Base-by-base conservation (phyloP, 805 yeast species). In the Wickerhamiella hasegawae region DNA sequence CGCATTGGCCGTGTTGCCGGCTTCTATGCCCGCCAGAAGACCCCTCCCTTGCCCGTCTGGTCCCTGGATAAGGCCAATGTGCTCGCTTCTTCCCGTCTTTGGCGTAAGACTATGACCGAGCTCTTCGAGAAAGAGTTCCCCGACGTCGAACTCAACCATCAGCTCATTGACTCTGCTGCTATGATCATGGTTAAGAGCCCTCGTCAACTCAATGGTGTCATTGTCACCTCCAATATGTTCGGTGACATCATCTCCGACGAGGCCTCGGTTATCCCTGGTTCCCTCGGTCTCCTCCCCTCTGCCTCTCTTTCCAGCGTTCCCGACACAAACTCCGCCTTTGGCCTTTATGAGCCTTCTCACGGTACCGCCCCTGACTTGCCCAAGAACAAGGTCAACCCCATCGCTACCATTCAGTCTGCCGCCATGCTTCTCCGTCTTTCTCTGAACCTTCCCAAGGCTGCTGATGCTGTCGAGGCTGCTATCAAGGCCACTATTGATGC, bases 1-100 rank as follows among this genome's bases (percentile, higher is more conserved):
- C 75, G 98, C 58, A 84, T 90, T 60, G 83, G 96, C 28, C 71
- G 97, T 60, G 87, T 90, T 96, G 98, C 97, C 36, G 97, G 94
- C 2, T 90, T 82, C 62, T 62, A 90, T 65, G 96, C 98, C 23
- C 67, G 83, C 48, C 98, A 90, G 63, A 76, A 73, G 52, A 68
- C 73, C 54, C 98, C 98, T 35, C 98, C 98, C 26, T 66, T 77
- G 53, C 96, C 96, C 36, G 69, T 90, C 40, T 84, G 94, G 94
- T 82, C 94, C 17, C 66, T 90, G 47, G 98, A 90, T 59, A 90
- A 90, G 68, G 98, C 98, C 39, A 90, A 90, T 48, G 98, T 90
- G 30, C 69, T 90, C 52, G 98, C 98, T 2, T 77, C 94, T 19
- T 82, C 95, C 30, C 74, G 98, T 59, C 66, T 90, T 50, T 90